These are phyloP conservation scores for Euphorbia corollata DNA, from an alignment of 441 rosid genomes.

Conservation along the genomic window DNA sequence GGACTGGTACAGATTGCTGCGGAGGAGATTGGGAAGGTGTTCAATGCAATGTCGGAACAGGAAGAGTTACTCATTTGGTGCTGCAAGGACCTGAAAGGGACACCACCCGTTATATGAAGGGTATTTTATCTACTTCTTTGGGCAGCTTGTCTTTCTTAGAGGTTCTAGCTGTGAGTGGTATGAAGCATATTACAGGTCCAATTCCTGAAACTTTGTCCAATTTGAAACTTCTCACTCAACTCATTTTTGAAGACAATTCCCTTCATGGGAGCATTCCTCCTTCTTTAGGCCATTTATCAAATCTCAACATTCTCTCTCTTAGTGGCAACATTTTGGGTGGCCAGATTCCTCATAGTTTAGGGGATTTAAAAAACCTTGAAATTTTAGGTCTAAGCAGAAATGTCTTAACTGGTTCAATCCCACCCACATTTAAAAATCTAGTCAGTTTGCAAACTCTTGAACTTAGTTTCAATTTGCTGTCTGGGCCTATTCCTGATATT, in stretches of 20 bases:
- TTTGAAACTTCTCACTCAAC: conserved; percentile 39
- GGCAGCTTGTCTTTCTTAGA: conserved; percentile 52
- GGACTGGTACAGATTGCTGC: conserved; percentile 73
- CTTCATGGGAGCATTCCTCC: conserved; percentile 64
- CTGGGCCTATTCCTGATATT: conserved; percentile 62
- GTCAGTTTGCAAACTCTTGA: conserved; percentile 56
- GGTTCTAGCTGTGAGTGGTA: conserved; percentile 52
- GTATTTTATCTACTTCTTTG: conserved; percentile 65
- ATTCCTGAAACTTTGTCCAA: conserved; percentile 57
- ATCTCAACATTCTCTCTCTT: conserved; percentile 48
- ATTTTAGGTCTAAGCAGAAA: conserved; percentile 48
- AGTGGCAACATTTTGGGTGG: conserved; percentile 64
- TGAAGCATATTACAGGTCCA: conserved; percentile 70
- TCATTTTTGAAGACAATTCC: conserved; percentile 69
- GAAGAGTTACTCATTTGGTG: conserved; percentile 55
- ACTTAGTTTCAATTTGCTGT: conserved; percentile 61
- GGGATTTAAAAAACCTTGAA: conserved; percentile 43
- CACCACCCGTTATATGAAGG: conserved; percentile 57
- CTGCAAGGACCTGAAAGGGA: conserved; percentile 48
- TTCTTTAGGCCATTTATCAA: conserved; percentile 43
- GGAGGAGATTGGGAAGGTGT: conserved; percentile 93
- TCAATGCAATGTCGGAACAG: conserved; percentile 55
- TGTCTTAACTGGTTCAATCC: conserved; percentile 62
- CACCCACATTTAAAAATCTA: conserved; percentile 42
- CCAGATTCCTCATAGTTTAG: conserved; percentile 55